Conservation (phyloP, 257 asterid species). For the Solanum paucissectum region DNA sequence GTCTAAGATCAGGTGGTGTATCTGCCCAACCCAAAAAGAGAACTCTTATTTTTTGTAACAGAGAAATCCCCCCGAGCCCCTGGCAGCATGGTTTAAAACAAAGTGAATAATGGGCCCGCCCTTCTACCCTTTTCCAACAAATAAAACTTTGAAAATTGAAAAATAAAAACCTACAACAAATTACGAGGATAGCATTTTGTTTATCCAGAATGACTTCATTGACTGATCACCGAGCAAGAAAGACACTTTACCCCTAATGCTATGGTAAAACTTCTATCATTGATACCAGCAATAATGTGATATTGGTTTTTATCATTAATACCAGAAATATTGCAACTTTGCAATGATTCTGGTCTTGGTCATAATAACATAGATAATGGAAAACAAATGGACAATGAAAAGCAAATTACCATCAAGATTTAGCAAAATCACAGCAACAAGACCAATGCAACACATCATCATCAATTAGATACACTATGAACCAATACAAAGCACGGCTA, state of each 20-base stretch:
- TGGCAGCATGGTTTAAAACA: neutral
- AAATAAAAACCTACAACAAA: neutral
- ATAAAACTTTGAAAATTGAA: neutral
- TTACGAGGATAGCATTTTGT: neutral
- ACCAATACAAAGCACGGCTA: neutral
- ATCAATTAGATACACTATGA: neutral
- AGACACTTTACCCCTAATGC: neutral
- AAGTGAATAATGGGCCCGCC: neutral
- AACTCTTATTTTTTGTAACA: neutral
- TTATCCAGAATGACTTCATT: neutral
- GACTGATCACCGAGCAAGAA: too few species aligned
- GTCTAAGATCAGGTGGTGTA: neutral
- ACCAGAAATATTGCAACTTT: neutral
- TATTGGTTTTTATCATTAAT: neutral
- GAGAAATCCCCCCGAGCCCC: neutral
- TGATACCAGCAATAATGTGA: too few species aligned
- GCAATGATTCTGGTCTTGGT: neutral
- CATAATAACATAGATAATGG: neutral
- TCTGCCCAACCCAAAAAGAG: neutral
- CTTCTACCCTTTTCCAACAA: neutral
- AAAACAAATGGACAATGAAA: neutral
- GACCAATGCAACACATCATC: neutral
- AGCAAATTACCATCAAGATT: neutral
- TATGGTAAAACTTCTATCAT: neutral
- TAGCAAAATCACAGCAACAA: neutral